Percentiles rank a stretch among this genome's conserved stretches.
Evolutionary conservation across 1,284 basidiomycete species (phyloP).

Genomic region (Cutaneotrichosporon cavernicola): DNA sequence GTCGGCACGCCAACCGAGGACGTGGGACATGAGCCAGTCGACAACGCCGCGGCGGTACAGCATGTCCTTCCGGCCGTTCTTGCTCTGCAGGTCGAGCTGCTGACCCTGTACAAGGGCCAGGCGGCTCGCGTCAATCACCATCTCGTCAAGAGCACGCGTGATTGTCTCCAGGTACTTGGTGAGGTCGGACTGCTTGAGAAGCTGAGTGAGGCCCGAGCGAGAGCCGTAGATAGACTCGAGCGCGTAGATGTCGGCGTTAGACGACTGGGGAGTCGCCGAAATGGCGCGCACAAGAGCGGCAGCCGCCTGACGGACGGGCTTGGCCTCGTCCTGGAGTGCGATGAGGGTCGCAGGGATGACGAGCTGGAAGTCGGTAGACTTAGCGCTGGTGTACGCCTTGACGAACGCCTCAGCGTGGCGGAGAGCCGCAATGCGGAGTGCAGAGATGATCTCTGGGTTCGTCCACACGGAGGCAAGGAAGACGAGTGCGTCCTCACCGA

Average conservation of each 20-base stretch:
- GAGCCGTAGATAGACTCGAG: slow-evolving; percentile 79
- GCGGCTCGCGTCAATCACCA: slow-evolving; percentile 68
- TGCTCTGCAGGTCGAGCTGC: slow-evolving; percentile 50
- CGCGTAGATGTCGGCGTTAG: slow-evolving; percentile 65
- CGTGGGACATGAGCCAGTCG: slow-evolving; percentile 80
- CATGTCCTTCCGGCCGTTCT: slow-evolving; percentile 61
- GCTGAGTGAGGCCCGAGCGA: slow-evolving; percentile 68
- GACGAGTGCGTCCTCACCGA: slow-evolving; percentile 70
- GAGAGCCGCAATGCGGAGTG: slow-evolving; percentile 68
- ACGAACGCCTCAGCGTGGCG: slow-evolving; percentile 67
- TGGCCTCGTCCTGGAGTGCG: slow-evolving; percentile 61
- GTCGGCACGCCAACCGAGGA: slow-evolving; percentile 62
- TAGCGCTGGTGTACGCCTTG: slow-evolving; percentile 52
- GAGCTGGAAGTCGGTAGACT: slow-evolving; percentile 71
- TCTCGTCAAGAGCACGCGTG: slow-evolving; percentile 61
- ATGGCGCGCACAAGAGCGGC: slow-evolving; percentile 59
- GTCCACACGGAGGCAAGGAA: slow-evolving; percentile 76
- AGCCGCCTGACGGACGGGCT: slow-evolving; percentile 62
- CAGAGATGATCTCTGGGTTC: slow-evolving; percentile 34
- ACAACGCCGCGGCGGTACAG: slow-evolving; percentile 73
- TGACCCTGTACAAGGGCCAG: slow-evolving; percentile 61
- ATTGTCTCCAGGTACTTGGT: slow-evolving; percentile 66
- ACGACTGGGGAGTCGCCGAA: slow-evolving; percentile 40
- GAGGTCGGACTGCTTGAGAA: slow-evolving; percentile 72
- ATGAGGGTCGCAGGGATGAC: slow-evolving; percentile 74